Conservation (phyloP, 257 asterid species). For the Henckelia pumila region DNA sequence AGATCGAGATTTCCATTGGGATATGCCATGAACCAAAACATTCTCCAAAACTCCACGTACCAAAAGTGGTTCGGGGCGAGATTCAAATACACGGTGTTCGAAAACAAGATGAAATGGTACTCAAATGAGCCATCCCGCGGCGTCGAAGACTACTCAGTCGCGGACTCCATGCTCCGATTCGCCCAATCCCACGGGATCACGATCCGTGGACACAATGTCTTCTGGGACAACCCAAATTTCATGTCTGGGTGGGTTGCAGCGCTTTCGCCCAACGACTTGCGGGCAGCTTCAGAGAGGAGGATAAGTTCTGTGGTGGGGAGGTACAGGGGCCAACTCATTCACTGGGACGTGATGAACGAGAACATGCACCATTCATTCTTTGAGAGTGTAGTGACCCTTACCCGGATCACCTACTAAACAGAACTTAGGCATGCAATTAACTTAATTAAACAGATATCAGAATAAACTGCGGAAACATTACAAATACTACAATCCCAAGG, state of each 20-base stretch:
- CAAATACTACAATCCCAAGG: too few relatives aligned
- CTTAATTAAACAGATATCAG: too few relatives aligned
- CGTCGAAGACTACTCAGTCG: constrained; percentile 34
- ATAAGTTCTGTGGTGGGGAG: constrained; percentile 34
- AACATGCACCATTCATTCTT: constrained; percentile 43
- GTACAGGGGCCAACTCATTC: constrained; percentile 41
- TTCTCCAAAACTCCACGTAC: constrained; percentile 42
- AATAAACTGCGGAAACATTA: too few relatives aligned
- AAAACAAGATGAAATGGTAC: constrained; percentile 72
- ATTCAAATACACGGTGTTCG: constrained; percentile 64
- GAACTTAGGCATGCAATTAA: too few relatives aligned
- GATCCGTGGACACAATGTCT: constrained; percentile 69
- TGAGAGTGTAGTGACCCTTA: too few relatives aligned
- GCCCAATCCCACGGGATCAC: constrained; percentile 24
- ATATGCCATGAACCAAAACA: constrained; percentile 45
- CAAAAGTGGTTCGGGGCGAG: constrained; percentile 52
- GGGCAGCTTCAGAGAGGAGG: constrained; percentile 27
- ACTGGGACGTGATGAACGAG: constrained; percentile 52
- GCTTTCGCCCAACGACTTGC: constrained; percentile 34
- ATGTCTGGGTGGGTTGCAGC: constrained; percentile 45
- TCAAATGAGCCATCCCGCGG: constrained; percentile 34
- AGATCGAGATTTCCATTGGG: constrained; percentile 40
- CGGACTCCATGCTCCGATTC: constrained; percentile 44
- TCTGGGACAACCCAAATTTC: constrained; percentile 50
- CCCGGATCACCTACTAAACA: too few relatives aligned